phyloP scores from a whole-genome alignment of 2,329 filamentous ascomycete genomes.

The Shiraia sp. region DNA sequence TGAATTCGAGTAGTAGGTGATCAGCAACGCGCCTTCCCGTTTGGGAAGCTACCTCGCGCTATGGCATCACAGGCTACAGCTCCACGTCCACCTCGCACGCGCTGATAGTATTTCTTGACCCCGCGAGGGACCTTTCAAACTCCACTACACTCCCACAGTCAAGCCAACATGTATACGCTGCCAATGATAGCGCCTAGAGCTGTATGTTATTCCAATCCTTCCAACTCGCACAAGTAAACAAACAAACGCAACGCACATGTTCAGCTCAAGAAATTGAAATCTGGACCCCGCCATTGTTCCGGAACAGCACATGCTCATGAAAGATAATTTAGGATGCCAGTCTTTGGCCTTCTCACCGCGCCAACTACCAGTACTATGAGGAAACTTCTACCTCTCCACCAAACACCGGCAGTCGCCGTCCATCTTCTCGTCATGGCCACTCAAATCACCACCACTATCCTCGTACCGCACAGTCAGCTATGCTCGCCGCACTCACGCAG shows the following conservation, averaged over 20 bases:
- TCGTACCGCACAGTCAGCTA: slow-evolving; percentile 57
- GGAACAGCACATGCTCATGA: slow-evolving; percentile 8
- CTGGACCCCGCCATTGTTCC: neutral
- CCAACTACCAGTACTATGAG: slow-evolving; percentile 21
- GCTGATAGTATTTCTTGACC: neutral
- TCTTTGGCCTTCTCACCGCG: slow-evolving; percentile 35
- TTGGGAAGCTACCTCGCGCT: neutral
- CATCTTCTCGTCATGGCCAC: slow-evolving; percentile 19
- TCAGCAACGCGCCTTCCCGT: slow-evolving; percentile 1
- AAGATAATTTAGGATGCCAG: slow-evolving; percentile 27
- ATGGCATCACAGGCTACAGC: slow-evolving; percentile 7
- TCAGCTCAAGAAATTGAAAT: neutral
- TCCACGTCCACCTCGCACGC: slow-evolving; percentile 4
- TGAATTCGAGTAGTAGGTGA: neutral
- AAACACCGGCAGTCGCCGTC: slow-evolving; percentile 21
- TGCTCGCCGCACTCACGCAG: slow-evolving; percentile 69
- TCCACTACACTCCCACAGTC: neutral
- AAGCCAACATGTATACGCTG: slow-evolving; percentile 17
- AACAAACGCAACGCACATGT: slow-evolving; percentile 5
- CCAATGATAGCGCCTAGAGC: slow-evolving; percentile 23
- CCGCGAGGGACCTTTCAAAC: neutral
- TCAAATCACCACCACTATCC: slow-evolving; percentile 17
- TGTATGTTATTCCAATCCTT: slow-evolving; percentile 6
- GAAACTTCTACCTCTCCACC: slow-evolving; percentile 23
- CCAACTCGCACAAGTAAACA: neutral